phyloP scores from a whole-genome alignment of 495 filamentous ascomycete species.

The Choiromyces venosus region DNA sequence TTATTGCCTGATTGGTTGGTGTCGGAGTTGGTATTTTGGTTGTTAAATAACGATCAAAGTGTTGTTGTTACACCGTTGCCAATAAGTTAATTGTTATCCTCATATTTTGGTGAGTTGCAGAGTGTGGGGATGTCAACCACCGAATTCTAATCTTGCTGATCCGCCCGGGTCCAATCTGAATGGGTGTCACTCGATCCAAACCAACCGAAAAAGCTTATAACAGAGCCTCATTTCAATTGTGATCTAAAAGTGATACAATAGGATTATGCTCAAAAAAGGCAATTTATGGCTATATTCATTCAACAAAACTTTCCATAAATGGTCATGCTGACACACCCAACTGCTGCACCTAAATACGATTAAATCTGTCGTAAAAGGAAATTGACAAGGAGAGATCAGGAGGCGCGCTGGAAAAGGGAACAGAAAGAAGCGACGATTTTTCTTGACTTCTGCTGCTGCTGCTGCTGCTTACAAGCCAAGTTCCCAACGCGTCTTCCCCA shows the following conservation, averaged over 20 bases:
- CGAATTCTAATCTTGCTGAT: background rate
- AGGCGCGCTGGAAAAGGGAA: background rate
- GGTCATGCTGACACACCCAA: background rate
- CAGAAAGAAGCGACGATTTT: background rate
- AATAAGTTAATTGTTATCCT: background rate
- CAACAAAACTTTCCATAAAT: background rate
- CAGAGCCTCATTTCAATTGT: background rate
- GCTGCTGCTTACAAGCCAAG: background rate
- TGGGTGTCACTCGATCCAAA: background rate
- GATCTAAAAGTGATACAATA: background rate
- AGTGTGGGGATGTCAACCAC: background rate
- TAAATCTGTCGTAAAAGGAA: background rate
- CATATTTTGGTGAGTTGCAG: background rate
- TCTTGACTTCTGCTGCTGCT: background rate
- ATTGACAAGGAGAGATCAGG: background rate
- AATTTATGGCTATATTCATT: background rate
- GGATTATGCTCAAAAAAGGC: background rate
- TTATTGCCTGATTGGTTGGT: background rate
- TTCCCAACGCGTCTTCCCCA: conserved; percentile 4
- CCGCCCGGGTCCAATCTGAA: background rate
- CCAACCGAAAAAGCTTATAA: background rate
- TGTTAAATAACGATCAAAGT: background rate
- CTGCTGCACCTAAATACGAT: conserved; percentile 2
- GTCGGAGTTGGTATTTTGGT: background rate
- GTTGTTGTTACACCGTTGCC: background rate